These are phyloP conservation scores for Cyclotella kingstonii DNA, from an alignment of 108 stramenopile genomes.

Conservation along the genomic window DNA sequence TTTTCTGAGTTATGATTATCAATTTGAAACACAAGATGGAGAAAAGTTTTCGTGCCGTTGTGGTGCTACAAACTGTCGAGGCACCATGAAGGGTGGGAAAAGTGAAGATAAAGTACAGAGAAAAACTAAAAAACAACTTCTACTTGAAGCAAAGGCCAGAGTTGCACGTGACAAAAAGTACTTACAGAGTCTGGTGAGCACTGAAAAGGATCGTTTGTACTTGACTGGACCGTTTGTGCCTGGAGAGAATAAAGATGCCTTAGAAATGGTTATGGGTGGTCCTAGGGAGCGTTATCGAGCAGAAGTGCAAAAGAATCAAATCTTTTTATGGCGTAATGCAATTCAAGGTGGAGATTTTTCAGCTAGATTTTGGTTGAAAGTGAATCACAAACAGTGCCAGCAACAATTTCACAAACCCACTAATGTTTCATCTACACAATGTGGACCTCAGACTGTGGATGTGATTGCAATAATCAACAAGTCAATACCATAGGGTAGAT, in stretches of 20 bases:
- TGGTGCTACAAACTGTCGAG: conserved; percentile 73
- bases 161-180: conserved; percentile 58
- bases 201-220: conserved; percentile 34
- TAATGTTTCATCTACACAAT: conserved; percentile 2
- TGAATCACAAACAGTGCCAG: neutral
- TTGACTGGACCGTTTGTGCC: conserved; percentile 56
- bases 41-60: conserved; percentile 73
- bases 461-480: conserved; percentile 14
- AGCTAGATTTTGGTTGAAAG: conserved; percentile 22
- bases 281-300: conserved; percentile 42
- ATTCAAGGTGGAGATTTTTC: conserved; percentile 54
- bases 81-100: conserved; percentile 71
- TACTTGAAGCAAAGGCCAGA: conserved; percentile 55
- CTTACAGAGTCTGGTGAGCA: conserved; percentile 41
- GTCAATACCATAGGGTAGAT: neutral
- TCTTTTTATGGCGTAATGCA: conserved; percentile 76
- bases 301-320: conserved; percentile 15
- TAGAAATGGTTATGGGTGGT: conserved; percentile 49
- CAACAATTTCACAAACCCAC: neutral
- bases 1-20: no score
- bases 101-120: conserved; percentile 21
- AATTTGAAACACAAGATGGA: no score
- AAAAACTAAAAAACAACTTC: conserved; percentile 42
- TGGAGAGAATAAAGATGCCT: conserved; percentile 36
- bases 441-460: conserved; percentile 7